Base-by-base conservation (phyloP, 1,139 yeast genomes). In the Nakaseomyces delphensis region DNA sequence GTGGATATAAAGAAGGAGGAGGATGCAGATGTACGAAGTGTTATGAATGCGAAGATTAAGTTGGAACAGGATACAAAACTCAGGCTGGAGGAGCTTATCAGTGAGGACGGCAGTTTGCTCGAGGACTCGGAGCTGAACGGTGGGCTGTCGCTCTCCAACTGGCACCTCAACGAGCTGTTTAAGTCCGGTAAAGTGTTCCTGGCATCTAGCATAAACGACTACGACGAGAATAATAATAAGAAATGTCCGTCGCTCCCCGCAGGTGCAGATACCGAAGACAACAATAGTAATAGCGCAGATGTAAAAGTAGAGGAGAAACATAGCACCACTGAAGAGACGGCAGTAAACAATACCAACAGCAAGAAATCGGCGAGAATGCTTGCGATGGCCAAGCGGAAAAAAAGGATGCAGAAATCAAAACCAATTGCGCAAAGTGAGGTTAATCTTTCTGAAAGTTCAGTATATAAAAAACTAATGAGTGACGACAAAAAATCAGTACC, bases 331-430 rank as follows among this genome's bases (percentile, higher is more conserved):
- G 47, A 49, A 24, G 32, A 46, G 1, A 37, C 48, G 5, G 16
- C 14, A n/a, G 24, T 8, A 19, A 13, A 14, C 1, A 30, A 50
- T 6, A 20, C 42, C 3, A 45, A 44, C 10, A 44, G 56, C 5
- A 60, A 63, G n/a, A 60, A 69, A 36, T 82, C 84, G 46, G 96
- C 98, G 0, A 72, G 97, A 59, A 73, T 87, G 66, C 76, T 87
- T 50, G 96, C 96, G 3, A 80, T 91, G 83, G 96, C 95, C 30
- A 84, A 85, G 57, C 74, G 98, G 55, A 79, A 83, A 57, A 95
- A 96, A 1, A 87, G 86, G 59, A 81, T 77, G 45, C 37, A 33
- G 14, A 83, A 77, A 49, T 91, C 91, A 9, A 82, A 80, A 55
- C 67, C 77, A 9, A 72, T 72, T 18, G 65, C 76, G 7, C 67